These are phyloP conservation scores for Paraphoma chrysanthemicola DNA, from an alignment of 2,329 filamentous ascomycete species.

Conservation along the genomic window DNA sequence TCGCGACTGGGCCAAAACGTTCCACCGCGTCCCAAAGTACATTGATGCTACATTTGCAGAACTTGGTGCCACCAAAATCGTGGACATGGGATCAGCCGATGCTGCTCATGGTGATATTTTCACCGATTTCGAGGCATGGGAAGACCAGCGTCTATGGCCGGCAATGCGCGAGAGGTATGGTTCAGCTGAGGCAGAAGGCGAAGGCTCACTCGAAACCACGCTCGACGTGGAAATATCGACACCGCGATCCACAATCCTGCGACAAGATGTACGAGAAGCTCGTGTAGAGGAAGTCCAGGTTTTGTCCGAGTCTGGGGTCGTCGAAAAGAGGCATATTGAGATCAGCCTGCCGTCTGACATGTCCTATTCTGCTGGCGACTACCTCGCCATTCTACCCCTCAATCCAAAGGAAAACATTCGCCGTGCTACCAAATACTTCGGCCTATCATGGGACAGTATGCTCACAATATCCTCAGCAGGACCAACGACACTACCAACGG, in stretches of 20 bases:
- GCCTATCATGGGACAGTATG: constrained; percentile 72
- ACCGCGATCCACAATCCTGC: constrained; percentile 42
- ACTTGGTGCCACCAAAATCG: constrained; percentile 39
- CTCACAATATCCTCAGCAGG: constrained; percentile 67
- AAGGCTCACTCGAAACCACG: constrained; percentile 31
- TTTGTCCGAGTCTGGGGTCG: constrained; percentile 33
- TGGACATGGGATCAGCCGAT: constrained; percentile 43
- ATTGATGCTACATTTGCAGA: constrained; percentile 41
- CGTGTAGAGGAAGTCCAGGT: constrained; percentile 41
- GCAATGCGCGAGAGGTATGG: constrained; percentile 43
- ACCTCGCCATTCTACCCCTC: constrained; percentile 75
- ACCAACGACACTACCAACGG: constrained; percentile 71
- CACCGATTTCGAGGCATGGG: constrained; percentile 51
- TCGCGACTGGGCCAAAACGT: constrained; percentile 51
- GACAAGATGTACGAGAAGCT: constrained; percentile 47
- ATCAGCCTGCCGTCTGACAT: constrained; percentile 54
- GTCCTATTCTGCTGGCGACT: constrained; percentile 76
- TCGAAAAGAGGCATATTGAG: constrained; percentile 51
- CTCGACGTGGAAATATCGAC: constrained; percentile 43
- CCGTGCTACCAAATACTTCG: constrained; percentile 69
- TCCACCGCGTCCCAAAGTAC: constrained; percentile 50
- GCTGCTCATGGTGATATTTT: constrained; percentile 50
- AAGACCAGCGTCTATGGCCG: constrained; percentile 48
- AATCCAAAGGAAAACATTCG: constrained; percentile 70
- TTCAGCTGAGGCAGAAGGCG: constrained; percentile 27